Base-by-base conservation (phyloP, 2,329 filamentous ascomycete genomes). In the Allantophomopsis lycopodina region DNA sequence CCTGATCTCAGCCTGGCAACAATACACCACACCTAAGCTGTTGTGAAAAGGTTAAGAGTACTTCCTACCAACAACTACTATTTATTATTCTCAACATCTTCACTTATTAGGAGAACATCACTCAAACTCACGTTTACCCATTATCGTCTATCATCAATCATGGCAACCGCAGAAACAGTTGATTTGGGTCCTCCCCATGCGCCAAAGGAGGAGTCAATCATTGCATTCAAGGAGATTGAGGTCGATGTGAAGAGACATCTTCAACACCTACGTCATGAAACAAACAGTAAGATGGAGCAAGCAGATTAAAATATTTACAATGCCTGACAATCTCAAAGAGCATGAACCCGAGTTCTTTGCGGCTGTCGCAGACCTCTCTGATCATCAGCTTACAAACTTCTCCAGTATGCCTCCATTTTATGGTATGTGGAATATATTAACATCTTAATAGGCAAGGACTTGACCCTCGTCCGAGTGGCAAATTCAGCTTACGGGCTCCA, bases 211-310 rank as follows among this genome's bases (percentile, higher is more conserved):
- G 69, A 72, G 39, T 64, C 68, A 7, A 60, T 73, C 49, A 59
- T 60, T 40, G 64, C 61, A 20, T 73, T 72, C 55, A 51, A 59
- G 32, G 59, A 68, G 39, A 56, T 73, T 40, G 58, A 69, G 44
- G 55, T 56, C 7, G 66, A 72, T n/a, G 56, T 74, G 32, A 71
- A 71, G 59, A 64, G 61, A 47, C 52, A 58, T 40, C 61, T 74
- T 34, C 57, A 71, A 28, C 66, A 68, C 46, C 58, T 64, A 31
- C 65, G 67, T 31, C 66, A 64, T 43, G 55, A 66, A 17, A 58
- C 63, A 37, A 53, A 64, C 40, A 69, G 65, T 67, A 50, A 28
- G 4, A 28, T 12, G 10, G 11, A 28, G 11, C 11, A 10, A 3
- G 10, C 11, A 4, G 23, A 5, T 28, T 28, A 3, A 4, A 28